Percentiles rank a stretch among this genome's conserved stretches.
These are phyloP conservation scores for Podaxis mareebaensis DNA, from an alignment of 768 basidiomycete genomes.

Conservation along the genomic window DNA sequence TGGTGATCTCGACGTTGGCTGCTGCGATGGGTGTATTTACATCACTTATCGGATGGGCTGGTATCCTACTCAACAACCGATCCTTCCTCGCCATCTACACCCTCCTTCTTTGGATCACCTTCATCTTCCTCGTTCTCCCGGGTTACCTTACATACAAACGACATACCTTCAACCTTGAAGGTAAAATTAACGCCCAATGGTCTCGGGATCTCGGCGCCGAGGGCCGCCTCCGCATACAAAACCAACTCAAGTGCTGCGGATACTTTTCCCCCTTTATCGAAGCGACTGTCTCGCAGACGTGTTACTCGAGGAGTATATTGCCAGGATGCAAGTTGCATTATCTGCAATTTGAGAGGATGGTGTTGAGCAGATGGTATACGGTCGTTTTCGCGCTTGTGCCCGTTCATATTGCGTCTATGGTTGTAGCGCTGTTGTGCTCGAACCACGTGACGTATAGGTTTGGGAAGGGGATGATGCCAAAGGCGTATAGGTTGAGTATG, in stretches of 20 bases:
- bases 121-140: slow-evolving; percentile 69
- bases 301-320: slow-evolving; percentile 69
- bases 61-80: slow-evolving; percentile 82
- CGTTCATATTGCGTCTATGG: slow-evolving; percentile 62
- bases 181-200: slow-evolving; percentile 81
- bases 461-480: slow-evolving; percentile 87
- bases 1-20: slow-evolving; percentile 71
- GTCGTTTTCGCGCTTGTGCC: slow-evolving; percentile 68
- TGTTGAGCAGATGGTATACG: slow-evolving; percentile 67
- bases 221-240: slow-evolving; percentile 70
- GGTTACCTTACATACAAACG: slow-evolving; percentile 81
- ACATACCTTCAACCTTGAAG: slow-evolving; percentile 76
- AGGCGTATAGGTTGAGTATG: slow-evolving; percentile 75
- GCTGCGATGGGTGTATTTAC: slow-evolving; percentile 61
- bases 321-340: slow-evolving; percentile 75
- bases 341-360: slow-evolving; percentile 53
- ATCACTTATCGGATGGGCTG: slow-evolving; percentile 74
- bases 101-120: slow-evolving; percentile 74
- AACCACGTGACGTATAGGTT: slow-evolving; percentile 88
- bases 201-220: slow-evolving; percentile 56
- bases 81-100: slow-evolving; percentile 78
- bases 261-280: slow-evolving; percentile 81
- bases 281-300: slow-evolving; percentile 72
- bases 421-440: slow-evolving; percentile 66
- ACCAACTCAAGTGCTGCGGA: slow-evolving; percentile 76